These are phyloP conservation scores for Teunomyces cretensis DNA, from an alignment of 805 yeast species.

Conservation along the genomic window DNA sequence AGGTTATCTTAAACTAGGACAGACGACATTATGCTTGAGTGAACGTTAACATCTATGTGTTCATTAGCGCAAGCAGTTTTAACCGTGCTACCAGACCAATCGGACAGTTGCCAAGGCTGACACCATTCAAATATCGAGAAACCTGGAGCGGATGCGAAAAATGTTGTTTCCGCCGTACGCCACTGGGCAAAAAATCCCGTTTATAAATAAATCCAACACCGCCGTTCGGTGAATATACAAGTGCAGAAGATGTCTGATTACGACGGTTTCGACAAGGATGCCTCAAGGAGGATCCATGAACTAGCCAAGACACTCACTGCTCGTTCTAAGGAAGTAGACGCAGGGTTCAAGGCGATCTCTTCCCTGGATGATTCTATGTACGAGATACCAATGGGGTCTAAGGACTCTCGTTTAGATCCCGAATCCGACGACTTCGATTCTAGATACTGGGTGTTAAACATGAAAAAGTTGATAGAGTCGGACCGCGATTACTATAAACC, in stretches of 20 bases:
- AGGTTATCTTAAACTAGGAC: too few relatives aligned
- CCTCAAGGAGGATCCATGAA: conserved; percentile 5
- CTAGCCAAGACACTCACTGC: conserved; percentile 6
- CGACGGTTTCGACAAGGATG: conserved; percentile 4
- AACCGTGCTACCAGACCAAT: background rate
- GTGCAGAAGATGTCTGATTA: background rate
- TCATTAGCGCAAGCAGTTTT: too few relatives aligned
- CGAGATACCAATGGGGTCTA: conserved; percentile 1
- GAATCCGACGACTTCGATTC: conserved; percentile 11
- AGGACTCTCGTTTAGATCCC: conserved; percentile 13
- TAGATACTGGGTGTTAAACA: conserved; percentile 12
- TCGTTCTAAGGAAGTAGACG: conserved; percentile 6
- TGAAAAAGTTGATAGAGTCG: conserved; percentile 9
- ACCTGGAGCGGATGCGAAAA: background rate
- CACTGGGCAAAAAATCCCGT: background rate
- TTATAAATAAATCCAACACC: background rate
- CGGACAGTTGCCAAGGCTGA: background rate
- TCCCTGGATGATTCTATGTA: background rate
- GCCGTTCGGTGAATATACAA: too few relatives aligned
- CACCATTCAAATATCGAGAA: background rate
- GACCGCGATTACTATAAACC: conserved; percentile 15
- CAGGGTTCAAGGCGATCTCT: background rate
- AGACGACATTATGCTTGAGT: too few relatives aligned
- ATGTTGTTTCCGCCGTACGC: background rate
- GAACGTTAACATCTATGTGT: too few relatives aligned